These are phyloP conservation scores for Aspergillus phoenicis DNA, from an alignment of 2,329 filamentous ascomycete species.

Conservation along the genomic window DNA sequence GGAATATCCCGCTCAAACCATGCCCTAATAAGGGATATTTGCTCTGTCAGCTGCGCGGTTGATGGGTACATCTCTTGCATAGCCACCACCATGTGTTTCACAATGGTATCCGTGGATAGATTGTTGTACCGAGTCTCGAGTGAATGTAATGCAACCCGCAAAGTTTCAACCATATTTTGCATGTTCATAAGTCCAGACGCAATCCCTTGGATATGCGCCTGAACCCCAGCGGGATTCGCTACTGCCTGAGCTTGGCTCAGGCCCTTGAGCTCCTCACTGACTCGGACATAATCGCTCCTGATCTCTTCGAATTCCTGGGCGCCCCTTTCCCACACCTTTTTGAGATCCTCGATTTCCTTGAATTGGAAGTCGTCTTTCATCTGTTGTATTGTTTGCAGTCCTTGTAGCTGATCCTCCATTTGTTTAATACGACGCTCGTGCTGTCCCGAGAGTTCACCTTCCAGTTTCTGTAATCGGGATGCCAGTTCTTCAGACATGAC, in stretches of 20 bases:
- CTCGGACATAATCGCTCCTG: neutral
- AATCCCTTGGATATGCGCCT: conserved; percentile 9
- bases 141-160: conserved; percentile 33
- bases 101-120: conserved; percentile 44
- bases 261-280: neutral
- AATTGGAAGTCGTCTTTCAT: conserved; percentile 28
- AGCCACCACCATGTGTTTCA: conserved; percentile 35
- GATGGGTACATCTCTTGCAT: conserved; percentile 42
- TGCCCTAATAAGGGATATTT: conserved; percentile 22
- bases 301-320: neutral
- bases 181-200: conserved; percentile 7
- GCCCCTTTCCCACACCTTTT: conserved; percentile 7
- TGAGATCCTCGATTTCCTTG: conserved; percentile 23
- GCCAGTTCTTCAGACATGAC: neutral
- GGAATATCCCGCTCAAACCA: conserved; percentile 17
- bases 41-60: conserved; percentile 26
- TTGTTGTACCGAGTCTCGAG: conserved; percentile 56
- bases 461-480: conserved; percentile 1
- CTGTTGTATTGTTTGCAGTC: conserved; percentile 19
- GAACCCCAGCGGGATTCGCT: neutral
- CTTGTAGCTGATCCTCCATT: conserved; percentile 8
- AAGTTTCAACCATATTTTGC: conserved; percentile 15
- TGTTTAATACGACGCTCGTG: conserved; percentile 4
- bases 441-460: neutral
- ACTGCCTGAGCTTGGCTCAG: neutral